Evolutionary conservation across 306 rosid genomes (phyloP), one percentile per base, ranked within the genome.

Genomic region (Boehmeria nivea): DNA sequence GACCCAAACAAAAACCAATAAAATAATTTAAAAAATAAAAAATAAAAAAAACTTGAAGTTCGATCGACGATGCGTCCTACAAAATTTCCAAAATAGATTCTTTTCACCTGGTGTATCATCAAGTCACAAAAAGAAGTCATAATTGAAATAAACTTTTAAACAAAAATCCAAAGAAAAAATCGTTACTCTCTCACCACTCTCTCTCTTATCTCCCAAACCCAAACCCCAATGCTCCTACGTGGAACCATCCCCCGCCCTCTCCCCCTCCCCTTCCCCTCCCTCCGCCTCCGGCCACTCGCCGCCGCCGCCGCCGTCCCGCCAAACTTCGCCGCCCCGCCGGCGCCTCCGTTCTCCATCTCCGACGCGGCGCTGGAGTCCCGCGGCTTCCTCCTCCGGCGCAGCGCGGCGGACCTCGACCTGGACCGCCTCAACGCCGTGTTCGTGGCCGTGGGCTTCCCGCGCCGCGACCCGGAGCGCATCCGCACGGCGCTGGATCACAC

Each of bases 391-490:
- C 81, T 89, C 39, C 87, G 78, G 20, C 84, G 95, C 25, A 72
- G 64, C 15, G 27, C 60, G 15, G 79, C 71, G 33, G 82, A 72
- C 0, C 89, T 83, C 22, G 61, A 83, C 84, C 82, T 89, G 2
- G 94, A 86, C 57, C 72, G 69, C 3, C 81, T 86, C 4, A 89
- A 89, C 88, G 18, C 61, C 2, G 85, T 86, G 12, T 89, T 89
- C 83, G 84, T 77, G 13, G 86, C 97, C 1, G 95, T 90, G 6
- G 97, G 97, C 44, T 89, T 89, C 48, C 95, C 94, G 13, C 60
- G 64, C 14, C 88, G 97, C 12, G 95, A 86, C 27, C 75, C 90
- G 54, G 78, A 70, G 27, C 80, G 71, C 67, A 90, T 90, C 60
- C 70, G 74, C 15, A 19, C 69, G n/a, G 94, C 95, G 14, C 56